A percentile compares a stretch with the other conserved stretches of the same genome.
Evolutionary conservation across 345 rosid genomes (phyloP).

Genomic region (Abelmoschus esculentus): DNA sequence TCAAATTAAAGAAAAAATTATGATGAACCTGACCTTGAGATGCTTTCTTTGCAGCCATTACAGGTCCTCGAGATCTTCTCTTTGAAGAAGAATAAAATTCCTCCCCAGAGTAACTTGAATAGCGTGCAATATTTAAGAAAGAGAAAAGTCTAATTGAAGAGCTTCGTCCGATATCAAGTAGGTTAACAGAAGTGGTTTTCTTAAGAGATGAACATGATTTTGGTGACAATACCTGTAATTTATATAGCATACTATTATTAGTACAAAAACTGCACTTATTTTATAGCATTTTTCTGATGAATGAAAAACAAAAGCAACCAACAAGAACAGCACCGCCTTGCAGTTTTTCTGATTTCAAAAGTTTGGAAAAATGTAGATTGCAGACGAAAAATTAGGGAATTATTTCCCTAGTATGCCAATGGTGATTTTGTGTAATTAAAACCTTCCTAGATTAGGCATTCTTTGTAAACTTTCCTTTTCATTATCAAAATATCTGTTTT

Average conservation of each 20-base stretch:
- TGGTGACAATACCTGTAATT: constrained; percentile 46
- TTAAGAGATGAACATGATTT: constrained; percentile 41
- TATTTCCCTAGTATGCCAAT: too few species aligned
- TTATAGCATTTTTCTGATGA: background rate
- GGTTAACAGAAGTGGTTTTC: constrained; percentile 31
- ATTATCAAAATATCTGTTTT: too few species aligned
- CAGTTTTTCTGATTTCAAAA: too few species aligned
- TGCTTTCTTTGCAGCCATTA: constrained; percentile 85
- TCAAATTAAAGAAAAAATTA: background rate
- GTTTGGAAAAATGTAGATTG: background rate
- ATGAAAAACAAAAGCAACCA: background rate
- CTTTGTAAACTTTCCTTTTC: too few species aligned
- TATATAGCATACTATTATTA: constrained; percentile 14
- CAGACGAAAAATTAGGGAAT: background rate
- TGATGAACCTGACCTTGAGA: constrained; percentile 43
- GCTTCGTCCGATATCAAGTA: constrained; percentile 32
- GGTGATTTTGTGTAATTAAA: too few species aligned
- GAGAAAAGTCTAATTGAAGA: constrained; percentile 41
- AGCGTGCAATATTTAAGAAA: constrained; percentile 31
- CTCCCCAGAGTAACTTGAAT: constrained; percentile 33
- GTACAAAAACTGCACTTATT: background rate
- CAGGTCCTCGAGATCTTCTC: constrained; percentile 82
- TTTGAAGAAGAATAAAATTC: constrained; percentile 52
- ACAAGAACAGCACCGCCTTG: too few species aligned
- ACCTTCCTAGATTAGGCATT: too few species aligned